phyloP scores from a whole-genome alignment of 1,284 basidiomycete genomes.

The Microbotryum violaceum region DNA sequence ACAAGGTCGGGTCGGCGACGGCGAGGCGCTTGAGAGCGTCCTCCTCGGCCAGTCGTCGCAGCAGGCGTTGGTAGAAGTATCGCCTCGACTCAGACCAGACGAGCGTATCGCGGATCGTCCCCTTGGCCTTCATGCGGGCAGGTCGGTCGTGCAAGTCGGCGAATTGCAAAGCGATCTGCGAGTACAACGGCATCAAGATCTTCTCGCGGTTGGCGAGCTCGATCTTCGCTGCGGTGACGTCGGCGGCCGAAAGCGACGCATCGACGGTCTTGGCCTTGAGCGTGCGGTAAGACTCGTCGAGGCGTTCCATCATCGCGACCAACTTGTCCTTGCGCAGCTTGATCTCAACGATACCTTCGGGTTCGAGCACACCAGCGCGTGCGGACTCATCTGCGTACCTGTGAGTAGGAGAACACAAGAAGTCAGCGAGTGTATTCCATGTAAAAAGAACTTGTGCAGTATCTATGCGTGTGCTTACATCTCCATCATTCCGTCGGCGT shows the following conservation, averaged over 20 bases:
- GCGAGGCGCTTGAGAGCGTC: constrained; percentile 34
- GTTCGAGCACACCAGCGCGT: constrained; percentile 93
- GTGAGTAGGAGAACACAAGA: neutral
- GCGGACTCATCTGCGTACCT: constrained; percentile 75
- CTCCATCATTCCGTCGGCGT: constrained; percentile 91
- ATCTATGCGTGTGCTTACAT: constrained; percentile 57
- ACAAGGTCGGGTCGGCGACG: constrained; percentile 38
- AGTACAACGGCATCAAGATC: constrained; percentile 78
- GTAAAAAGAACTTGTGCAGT: too few relatives aligned
- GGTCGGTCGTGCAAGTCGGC: constrained; percentile 92
- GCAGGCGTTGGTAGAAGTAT: constrained; percentile 92
- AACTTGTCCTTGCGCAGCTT: constrained; percentile 67
- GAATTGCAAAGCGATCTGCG: constrained; percentile 86
- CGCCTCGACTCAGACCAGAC: constrained; percentile 84
- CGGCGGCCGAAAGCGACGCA: constrained; percentile 59
- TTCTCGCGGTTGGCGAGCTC: constrained; percentile 72
- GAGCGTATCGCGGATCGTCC: constrained; percentile 64
- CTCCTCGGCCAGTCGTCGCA: constrained; percentile 50
- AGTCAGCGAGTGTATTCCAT: neutral
- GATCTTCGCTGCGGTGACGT: constrained; percentile 60
- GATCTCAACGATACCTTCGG: constrained; percentile 92
- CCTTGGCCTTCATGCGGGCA: constrained; percentile 97
- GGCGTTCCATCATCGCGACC: constrained; percentile 81
- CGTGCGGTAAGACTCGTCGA: constrained; percentile 74
- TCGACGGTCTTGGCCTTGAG: constrained; percentile 76